Evolutionary conservation across 2,329 filamentous ascomycete genomes (phyloP).

Genomic region (Samsoniella hepiali): DNA sequence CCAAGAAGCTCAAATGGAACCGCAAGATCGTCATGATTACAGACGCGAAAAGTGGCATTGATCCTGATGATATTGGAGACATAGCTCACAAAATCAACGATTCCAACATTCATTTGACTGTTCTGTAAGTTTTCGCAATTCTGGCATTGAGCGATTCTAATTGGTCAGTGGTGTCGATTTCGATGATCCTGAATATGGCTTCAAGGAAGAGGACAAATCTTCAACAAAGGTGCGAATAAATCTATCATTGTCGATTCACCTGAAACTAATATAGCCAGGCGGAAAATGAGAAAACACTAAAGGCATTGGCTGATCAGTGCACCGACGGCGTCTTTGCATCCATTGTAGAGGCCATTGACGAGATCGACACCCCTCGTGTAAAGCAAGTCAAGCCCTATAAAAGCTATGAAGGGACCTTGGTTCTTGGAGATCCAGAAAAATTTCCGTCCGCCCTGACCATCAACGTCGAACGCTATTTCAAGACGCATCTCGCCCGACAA

Average conservation of each 20-base stretch:
- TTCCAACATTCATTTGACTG: slow-evolving; percentile 70
- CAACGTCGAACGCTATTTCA: slow-evolving; percentile 86
- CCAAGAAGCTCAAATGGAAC: slow-evolving; percentile 77
- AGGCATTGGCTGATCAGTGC: slow-evolving; percentile 63
- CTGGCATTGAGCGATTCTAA: slow-evolving; percentile 21
- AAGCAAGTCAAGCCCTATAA: slow-evolving; percentile 74
- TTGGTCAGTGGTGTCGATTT: slow-evolving; percentile 77
- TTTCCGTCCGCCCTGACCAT: slow-evolving; percentile 76
- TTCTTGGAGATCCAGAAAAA: slow-evolving; percentile 70
- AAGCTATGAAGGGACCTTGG: slow-evolving; percentile 75
- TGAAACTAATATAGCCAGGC: slow-evolving; percentile 26
- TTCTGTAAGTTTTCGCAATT: slow-evolving; percentile 63
- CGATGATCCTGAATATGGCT: slow-evolving; percentile 83
- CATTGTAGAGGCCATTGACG: slow-evolving; percentile 77
- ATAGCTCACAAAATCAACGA: slow-evolving; percentile 73
- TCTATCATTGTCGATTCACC: neutral
- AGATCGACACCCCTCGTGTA: slow-evolving; percentile 71
- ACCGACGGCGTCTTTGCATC: slow-evolving; percentile 73
- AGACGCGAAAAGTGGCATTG: slow-evolving; percentile 71
- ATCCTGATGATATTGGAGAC: slow-evolving; percentile 65
- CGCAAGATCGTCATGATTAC: slow-evolving; percentile 82
- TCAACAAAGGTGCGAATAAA: slow-evolving; percentile 54
- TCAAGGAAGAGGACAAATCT: slow-evolving; percentile 87
- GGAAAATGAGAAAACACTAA: slow-evolving; percentile 69
- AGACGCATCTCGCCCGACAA: slow-evolving; percentile 72